Conservation (phyloP, 371 early-diverging fungal species). For the Mucor ambiguus region DNA sequence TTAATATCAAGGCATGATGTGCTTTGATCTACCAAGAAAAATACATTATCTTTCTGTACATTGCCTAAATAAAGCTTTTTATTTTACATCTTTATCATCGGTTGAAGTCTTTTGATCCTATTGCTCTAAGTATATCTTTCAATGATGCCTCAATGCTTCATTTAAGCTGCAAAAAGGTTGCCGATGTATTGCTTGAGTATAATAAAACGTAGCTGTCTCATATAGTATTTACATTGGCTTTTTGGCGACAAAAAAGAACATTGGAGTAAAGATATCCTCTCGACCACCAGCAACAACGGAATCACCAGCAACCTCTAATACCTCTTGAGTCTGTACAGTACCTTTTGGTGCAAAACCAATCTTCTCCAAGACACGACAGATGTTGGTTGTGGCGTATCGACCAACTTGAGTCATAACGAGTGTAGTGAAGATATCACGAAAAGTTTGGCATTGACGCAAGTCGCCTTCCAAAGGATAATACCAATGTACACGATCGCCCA, state of each 20-base stretch:
- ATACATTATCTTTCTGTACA: neutral
- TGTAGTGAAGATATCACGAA: slow-evolving; percentile 65
- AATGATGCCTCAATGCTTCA: no score
- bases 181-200: neutral
- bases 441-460: slow-evolving; percentile 54
- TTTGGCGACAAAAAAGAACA: slow-evolving; percentile 89
- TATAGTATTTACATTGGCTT: slow-evolving; percentile 63
- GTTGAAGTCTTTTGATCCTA: no score
- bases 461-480: slow-evolving; percentile 78
- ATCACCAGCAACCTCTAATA: slow-evolving; percentile 82
- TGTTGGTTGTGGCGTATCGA: slow-evolving; percentile 63
- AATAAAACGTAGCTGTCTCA: neutral
- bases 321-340: slow-evolving; percentile 75
- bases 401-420: slow-evolving; percentile 58
- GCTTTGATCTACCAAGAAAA: neutral
- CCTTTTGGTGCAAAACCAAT: slow-evolving; percentile 84
- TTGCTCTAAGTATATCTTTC: no score
- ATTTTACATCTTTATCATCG: no score
- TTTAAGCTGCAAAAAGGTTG: no score
- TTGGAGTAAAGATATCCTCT: slow-evolving; percentile 85
- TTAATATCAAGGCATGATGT: neutral
- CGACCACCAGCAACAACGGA: slow-evolving; percentile 78
- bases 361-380: slow-evolving; percentile 72
- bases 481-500: slow-evolving; percentile 76
- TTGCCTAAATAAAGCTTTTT: neutral